Percentiles rank a stretch among this genome's conserved stretches.
Evolutionary conservation across 176 grass and related monocot species (phyloP).

Genomic region (Phyllostachys edulis): DNA sequence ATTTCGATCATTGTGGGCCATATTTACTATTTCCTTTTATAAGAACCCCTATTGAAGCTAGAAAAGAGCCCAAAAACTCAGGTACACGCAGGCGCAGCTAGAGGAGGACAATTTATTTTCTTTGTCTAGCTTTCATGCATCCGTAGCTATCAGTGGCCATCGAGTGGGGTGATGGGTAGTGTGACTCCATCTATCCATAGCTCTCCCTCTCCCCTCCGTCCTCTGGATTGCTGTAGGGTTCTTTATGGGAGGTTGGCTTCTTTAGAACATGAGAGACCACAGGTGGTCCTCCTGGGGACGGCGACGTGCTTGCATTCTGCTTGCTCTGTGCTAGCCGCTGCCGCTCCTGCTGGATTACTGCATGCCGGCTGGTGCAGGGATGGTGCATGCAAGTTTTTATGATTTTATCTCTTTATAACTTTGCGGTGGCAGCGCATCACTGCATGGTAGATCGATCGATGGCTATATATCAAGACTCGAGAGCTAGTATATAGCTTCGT

Average conservation of each 20-base stretch:
- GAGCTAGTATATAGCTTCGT: not conserved
- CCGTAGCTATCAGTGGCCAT: constrained; percentile 54
- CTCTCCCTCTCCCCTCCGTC: constrained; percentile 37
- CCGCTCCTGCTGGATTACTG: constrained; percentile 37
- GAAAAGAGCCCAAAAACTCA: no score
- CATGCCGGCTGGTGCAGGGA: constrained; percentile 23
- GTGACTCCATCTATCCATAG: constrained; percentile 30
- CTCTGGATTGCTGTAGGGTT: constrained; percentile 37
- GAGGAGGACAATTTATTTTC: not conserved
- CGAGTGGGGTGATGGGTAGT: constrained; percentile 53
- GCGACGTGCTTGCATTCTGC: constrained; percentile 40
- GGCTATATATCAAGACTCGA: not conserved
- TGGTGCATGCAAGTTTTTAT: constrained; percentile 31
- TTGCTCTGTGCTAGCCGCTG: not conserved
- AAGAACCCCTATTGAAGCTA: no score
- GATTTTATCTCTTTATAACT: constrained; percentile 33
- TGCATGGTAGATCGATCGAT: constrained; percentile 21
- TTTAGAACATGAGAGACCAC: constrained; percentile 58
- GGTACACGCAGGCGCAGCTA: not conserved
- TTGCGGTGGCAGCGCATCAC: not conserved
- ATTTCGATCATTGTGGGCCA: no score
- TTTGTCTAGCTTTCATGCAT: constrained; percentile 25
- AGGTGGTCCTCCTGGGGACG: constrained; percentile 54
- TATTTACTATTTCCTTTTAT: no score
- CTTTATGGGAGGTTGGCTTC: constrained; percentile 54